Evolutionary conservation across 768 basidiomycete species (phyloP).

Genomic region (Mycena filopes): DNA sequence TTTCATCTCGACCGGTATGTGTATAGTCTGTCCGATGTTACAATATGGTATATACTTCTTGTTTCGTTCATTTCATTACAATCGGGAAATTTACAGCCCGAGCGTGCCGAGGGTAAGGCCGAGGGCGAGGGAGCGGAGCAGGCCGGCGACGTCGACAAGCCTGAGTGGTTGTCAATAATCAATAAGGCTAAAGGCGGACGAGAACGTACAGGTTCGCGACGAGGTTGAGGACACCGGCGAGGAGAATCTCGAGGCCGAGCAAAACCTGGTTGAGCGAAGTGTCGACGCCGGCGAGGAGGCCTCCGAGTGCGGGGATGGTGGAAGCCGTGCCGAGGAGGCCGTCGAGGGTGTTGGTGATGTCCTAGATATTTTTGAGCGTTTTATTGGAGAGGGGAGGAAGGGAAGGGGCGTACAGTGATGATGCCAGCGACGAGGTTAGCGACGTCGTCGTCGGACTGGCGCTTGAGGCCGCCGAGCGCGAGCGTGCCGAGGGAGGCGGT

Average conservation of each 20-base stretch:
- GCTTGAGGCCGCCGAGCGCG: slow-evolving; percentile 27
- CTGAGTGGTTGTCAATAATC: slow-evolving; percentile 8
- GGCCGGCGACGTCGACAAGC: slow-evolving; percentile 30
- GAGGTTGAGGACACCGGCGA: slow-evolving; percentile 42
- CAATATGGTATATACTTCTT: neutral
- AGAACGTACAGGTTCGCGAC: slow-evolving; percentile 32
- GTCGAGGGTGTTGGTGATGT: slow-evolving; percentile 36
- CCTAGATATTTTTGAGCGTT: slow-evolving; percentile 16
- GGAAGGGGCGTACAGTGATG: slow-evolving; percentile 33
- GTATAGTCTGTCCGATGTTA: neutral
- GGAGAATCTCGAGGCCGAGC: slow-evolving; percentile 39
- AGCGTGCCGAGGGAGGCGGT: slow-evolving; percentile 34
- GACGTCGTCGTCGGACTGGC: slow-evolving; percentile 40
- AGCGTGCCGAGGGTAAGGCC: slow-evolving; percentile 33
- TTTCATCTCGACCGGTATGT: too few species aligned
- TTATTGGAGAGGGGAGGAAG: neutral
- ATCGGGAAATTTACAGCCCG: slow-evolving; percentile 32
- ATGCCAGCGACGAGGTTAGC: slow-evolving; percentile 40
- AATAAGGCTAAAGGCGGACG: too few species aligned
- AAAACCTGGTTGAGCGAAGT: slow-evolving; percentile 38
- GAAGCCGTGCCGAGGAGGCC: slow-evolving; percentile 33
- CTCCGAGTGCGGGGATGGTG: slow-evolving; percentile 38
- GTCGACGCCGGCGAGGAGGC: slow-evolving; percentile 39
- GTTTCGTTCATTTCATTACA: slow-evolving; percentile 1
- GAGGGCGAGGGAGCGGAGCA: slow-evolving; percentile 26